Evolutionary conservation across 2,329 filamentous ascomycete genomes (phyloP).

Genomic region (Ophiostoma sp.): DNA sequence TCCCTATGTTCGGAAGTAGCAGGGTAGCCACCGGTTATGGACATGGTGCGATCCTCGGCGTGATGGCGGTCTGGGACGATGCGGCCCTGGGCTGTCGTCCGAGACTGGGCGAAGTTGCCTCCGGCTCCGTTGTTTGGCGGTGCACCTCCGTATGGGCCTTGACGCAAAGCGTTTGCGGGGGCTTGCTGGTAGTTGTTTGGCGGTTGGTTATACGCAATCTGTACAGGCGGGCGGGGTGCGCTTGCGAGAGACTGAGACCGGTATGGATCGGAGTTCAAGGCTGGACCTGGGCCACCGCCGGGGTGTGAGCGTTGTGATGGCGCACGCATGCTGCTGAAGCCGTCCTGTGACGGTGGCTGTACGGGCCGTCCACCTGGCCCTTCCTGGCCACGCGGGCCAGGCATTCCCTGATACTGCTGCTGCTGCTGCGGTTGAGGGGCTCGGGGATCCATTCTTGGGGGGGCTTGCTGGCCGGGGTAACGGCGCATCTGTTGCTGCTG

Average conservation of each 20-base stretch:
- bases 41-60: conserved; percentile 84
- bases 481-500: conserved; percentile 45
- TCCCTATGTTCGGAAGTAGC: conserved; percentile 65
- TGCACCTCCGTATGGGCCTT: conserved; percentile 56
- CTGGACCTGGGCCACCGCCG: conserved; percentile 42
- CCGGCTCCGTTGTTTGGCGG: conserved; percentile 35
- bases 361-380: conserved; percentile 29
- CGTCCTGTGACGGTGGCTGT: conserved; percentile 33
- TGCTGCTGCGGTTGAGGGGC: conserved; percentile 42
- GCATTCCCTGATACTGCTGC: conserved; percentile 28
- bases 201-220: conserved; percentile 60
- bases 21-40: conserved; percentile 76
- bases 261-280: conserved; percentile 78
- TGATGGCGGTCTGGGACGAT: conserved; percentile 78
- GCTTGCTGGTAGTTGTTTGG: conserved; percentile 57
- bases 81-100: conserved; percentile 85
- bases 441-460: conserved; percentile 52
- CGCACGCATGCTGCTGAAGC: conserved; percentile 40
- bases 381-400: background rate
- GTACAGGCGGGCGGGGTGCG: conserved; percentile 51
- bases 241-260: conserved; percentile 90
- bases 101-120: conserved; percentile 48
- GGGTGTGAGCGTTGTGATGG: conserved; percentile 48
- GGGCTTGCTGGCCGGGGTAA: conserved; percentile 37
- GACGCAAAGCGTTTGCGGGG: conserved; percentile 70